These are phyloP conservation scores for Monosporascus sp. DNA, from an alignment of 2,329 filamentous ascomycete genomes.

Conservation along the genomic window DNA sequence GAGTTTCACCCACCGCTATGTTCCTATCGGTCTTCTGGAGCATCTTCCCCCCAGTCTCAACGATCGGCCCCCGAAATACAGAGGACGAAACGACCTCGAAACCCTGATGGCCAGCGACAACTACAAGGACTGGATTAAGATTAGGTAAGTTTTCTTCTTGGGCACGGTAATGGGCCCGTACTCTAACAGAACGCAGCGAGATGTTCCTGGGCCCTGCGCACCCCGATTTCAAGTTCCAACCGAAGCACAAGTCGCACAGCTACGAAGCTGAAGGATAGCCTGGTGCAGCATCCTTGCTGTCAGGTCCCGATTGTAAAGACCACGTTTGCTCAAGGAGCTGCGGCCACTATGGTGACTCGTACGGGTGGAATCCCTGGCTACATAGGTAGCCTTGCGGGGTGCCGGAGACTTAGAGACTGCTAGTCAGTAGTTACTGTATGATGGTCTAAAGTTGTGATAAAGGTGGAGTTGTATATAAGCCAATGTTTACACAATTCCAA, in stretches of 20 bases:
- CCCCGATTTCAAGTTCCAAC: constrained; percentile 86
- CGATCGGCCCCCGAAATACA: constrained; percentile 80
- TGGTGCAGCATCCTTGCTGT: neutral
- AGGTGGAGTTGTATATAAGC: too few species aligned
- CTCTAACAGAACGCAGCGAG: constrained; percentile 53
- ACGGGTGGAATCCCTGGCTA: too few species aligned
- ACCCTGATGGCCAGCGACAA: constrained; percentile 86
- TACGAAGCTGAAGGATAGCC: constrained; percentile 70
- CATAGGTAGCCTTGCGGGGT: too few species aligned
- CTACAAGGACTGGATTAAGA: constrained; percentile 98
- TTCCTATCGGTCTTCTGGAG: constrained; percentile 84
- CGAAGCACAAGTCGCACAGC: constrained; percentile 94
- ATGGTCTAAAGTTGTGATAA: too few species aligned
- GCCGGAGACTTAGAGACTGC: too few species aligned
- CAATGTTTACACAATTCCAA: too few species aligned
- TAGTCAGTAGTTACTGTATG: too few species aligned
- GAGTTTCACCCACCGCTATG: constrained; percentile 87
- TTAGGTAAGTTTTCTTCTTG: constrained; percentile 59
- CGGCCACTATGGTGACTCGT: neutral
- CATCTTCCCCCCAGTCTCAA: constrained; percentile 83
- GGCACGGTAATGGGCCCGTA: neutral
- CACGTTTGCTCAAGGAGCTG: neutral
- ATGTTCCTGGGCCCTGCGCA: constrained; percentile 95
- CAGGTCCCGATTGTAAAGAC: neutral
- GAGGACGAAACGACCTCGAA: constrained; percentile 84